These are phyloP conservation scores for Lyophyllum decastes DNA, from an alignment of 768 basidiomycete species.

Conservation along the genomic window DNA sequence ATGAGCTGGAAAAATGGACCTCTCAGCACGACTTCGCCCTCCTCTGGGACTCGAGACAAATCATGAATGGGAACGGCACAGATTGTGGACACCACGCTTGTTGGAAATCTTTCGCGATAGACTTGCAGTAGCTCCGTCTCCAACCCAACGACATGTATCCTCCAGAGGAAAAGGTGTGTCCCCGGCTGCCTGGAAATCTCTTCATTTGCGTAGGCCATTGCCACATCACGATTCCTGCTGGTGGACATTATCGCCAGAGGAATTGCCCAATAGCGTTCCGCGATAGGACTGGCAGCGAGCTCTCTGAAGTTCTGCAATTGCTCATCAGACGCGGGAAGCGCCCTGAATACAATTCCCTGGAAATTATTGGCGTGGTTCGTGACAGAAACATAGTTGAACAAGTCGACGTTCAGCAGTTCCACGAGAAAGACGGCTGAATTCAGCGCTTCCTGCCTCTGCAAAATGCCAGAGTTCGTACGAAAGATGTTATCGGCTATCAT, in stretches of 20 bases:
- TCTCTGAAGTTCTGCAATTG: constrained; percentile 17
- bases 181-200: constrained; percentile 5
- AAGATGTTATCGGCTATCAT: constrained; percentile 19
- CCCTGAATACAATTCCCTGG: constrained; percentile 20
- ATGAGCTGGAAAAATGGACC: constrained; percentile 26
- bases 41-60: constrained; percentile 20
- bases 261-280: constrained; percentile 24
- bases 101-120: constrained; percentile 17
- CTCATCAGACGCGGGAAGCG: constrained; percentile 14
- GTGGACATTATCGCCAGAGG: constrained; percentile 22
- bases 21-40: constrained; percentile 21
- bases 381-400: constrained; percentile 22
- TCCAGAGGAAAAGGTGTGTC: constrained; percentile 16
- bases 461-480: constrained; percentile 10
- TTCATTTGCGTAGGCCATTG: constrained; percentile 15
- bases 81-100: constrained; percentile 21
- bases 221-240: constrained; percentile 14
- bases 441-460: constrained; percentile 10
- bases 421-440: constrained; percentile 22
- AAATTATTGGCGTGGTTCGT: constrained; percentile 9
- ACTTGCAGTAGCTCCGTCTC: constrained; percentile 10
- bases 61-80: constrained; percentile 22
- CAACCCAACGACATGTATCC: constrained; percentile 19
- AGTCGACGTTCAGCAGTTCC: constrained; percentile 24
- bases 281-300: constrained; percentile 18